A percentile compares a stretch with the other conserved stretches of the same genome.
Evolutionary conservation across 2,329 filamentous ascomycete species (phyloP).

Genomic region (Elsinoe arachidis): DNA sequence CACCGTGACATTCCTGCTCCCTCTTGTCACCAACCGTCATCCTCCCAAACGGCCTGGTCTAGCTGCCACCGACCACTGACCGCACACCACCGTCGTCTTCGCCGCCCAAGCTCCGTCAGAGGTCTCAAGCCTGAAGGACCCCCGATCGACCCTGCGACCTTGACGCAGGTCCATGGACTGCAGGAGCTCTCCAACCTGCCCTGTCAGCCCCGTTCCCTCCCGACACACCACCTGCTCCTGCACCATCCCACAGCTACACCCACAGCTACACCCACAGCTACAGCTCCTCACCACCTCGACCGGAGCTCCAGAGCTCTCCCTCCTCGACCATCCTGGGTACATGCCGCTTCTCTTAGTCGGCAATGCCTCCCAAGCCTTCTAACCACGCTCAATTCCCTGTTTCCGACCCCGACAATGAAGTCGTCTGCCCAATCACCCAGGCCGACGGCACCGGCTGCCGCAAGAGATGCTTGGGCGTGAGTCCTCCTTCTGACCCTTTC

Average conservation of each 20-base stretch:
- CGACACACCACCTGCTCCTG: conserved; percentile 1
- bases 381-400: conserved; percentile 64
- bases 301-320: background rate
- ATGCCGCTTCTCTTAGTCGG: conserved; percentile 20
- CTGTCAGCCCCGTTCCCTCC: conserved; percentile 4
- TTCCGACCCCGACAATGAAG: conserved; percentile 86
- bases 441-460: conserved; percentile 95
- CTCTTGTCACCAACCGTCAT: background rate
- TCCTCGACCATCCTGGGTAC: conserved; percentile 3
- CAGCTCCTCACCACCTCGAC: conserved; percentile 7
- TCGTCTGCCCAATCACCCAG: conserved; percentile 90
- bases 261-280: conserved; percentile 1
- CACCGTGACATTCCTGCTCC: conserved; percentile 6
- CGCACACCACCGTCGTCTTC: no score
- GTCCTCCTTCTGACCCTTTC: conserved; percentile 36
- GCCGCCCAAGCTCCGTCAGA: background rate
- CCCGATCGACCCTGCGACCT: background rate
- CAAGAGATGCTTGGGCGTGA: conserved; percentile 95
- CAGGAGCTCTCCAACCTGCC: background rate
- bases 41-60: conserved; percentile 5
- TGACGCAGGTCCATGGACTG: conserved; percentile 9
- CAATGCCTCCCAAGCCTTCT: conserved; percentile 85
- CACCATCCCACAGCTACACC: background rate
- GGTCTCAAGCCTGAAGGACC: background rate
- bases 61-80: background rate